Base-by-base conservation (phyloP, 352 stramenopile species). In the Sclerospora graminicola region DNA sequence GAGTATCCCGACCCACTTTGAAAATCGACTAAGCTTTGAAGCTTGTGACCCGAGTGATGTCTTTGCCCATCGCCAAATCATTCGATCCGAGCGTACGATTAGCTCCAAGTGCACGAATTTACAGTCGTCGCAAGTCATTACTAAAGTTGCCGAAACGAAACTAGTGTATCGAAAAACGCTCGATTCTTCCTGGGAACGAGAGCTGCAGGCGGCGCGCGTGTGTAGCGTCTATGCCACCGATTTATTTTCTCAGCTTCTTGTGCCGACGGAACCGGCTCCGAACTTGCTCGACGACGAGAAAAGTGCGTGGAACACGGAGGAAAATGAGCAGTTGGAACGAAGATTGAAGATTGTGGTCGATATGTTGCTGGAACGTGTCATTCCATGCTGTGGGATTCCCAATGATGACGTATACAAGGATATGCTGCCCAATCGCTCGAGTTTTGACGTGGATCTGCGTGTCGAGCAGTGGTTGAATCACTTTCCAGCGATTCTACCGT, bases 391-490 rank as follows among this genome's bases (percentile, higher is more conserved):
- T 37, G 78, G 75, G 4, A 68, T 87, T 19, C 75, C 70, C 7
- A 84, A 54, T 45, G 80, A 89, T 47, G 80, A 91, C 2, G 48
- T 71, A 7, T 91, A 91, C 70, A 87, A 89, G 63, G 80, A 91
- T 26, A 61, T 72, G 18, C 48, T 91, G 28, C 80, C 80, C 4
- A 87, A 91, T 48, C 77, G 80, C 8, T 89, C 80, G 5, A 88
- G 69, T 40, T 85, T 83, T 28, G 76, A 91, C 37, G 59, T 89
- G 45, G 80, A 91, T 28, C 36, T 89, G 16, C 71, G 80, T 6
- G 67, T 88, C 5, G 80, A 91, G 54, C 80, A 91, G 49, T 91
- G 77, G 77, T 41, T 91, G 21, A 80, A 87, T 42, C 80, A 89
- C 45, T 91, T 83, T 41, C 80, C 80, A 5, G 64, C 66, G 1